These are phyloP conservation scores for Keithomyces neogunnii DNA, from an alignment of 2,329 filamentous ascomycete species.

Conservation along the genomic window DNA sequence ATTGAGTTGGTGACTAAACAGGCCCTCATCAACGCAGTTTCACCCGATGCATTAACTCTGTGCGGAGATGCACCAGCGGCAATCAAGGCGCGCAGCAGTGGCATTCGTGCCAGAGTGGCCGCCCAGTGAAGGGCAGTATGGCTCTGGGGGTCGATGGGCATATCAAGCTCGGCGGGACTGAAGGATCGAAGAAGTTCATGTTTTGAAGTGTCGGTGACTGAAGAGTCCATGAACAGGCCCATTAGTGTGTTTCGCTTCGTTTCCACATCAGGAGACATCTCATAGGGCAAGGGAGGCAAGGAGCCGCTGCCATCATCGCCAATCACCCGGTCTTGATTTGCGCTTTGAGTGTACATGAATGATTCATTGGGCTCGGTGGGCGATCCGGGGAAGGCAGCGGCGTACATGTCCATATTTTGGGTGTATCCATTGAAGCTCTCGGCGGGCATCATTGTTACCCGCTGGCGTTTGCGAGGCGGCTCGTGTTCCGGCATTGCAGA, in stretches of 20 bases:
- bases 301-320: constrained; percentile 47
- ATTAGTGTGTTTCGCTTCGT: constrained; percentile 75
- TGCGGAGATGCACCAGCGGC: constrained; percentile 78
- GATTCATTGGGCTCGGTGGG: constrained; percentile 76
- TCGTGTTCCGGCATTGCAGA: constrained; percentile 50
- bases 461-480: constrained; percentile 73
- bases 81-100: constrained; percentile 73
- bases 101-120: constrained; percentile 79
- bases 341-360: constrained; percentile 56
- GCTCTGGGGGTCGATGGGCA: constrained; percentile 80
- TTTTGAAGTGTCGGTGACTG: constrained; percentile 59
- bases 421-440: constrained; percentile 49
- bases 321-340: constrained; percentile 32
- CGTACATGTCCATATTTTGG: constrained; percentile 37
- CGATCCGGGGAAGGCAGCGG: constrained; percentile 52
- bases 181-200: constrained; percentile 72
- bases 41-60: constrained; percentile 79
- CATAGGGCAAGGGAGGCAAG: constrained; percentile 55
- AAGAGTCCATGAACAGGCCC: constrained; percentile 71
- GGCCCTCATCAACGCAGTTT: constrained; percentile 88
- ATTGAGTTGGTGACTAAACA: constrained; percentile 91
- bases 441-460: constrained; percentile 45
- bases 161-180: constrained; percentile 74
- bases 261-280: constrained; percentile 57
- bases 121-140: constrained; percentile 96